phyloP scores from a whole-genome alignment of 1,284 basidiomycete species.

The Rhizoctonia solani region DNA sequence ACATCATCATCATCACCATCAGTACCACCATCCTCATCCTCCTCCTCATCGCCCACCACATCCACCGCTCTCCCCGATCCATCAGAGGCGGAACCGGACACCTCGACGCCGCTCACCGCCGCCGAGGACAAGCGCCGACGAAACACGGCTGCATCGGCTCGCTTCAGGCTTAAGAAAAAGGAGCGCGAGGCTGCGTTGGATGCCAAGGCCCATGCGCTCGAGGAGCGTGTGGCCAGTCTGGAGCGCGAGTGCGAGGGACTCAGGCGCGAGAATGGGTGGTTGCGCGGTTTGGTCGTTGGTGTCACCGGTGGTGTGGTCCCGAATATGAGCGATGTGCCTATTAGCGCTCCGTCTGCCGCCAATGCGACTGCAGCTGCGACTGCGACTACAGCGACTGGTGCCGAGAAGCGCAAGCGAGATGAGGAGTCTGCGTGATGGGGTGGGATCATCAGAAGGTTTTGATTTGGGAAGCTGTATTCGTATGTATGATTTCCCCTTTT shows the following conservation, averaged over 20 bases:
- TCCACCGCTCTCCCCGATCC: slow-evolving; percentile 28
- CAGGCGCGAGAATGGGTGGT: slow-evolving; percentile 91
- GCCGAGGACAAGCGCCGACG: slow-evolving; percentile 91
- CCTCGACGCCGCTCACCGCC: slow-evolving; percentile 45
- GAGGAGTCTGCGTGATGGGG: slow-evolving; percentile 10
- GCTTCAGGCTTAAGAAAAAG: slow-evolving; percentile 98
- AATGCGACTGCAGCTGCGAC: background rate
- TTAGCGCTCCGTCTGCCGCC: background rate
- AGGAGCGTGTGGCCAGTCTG: slow-evolving; percentile 77
- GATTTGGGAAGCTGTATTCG: slow-evolving; percentile 14
- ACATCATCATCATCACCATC: no score
- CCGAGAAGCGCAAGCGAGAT: slow-evolving; percentile 33
- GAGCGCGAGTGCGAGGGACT: slow-evolving; percentile 91
- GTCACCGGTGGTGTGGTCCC: slow-evolving; percentile 65
- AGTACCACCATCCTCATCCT: slow-evolving; percentile 41
- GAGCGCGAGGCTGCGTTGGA: slow-evolving; percentile 94
- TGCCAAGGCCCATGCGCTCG: slow-evolving; percentile 86
- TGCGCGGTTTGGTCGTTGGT: slow-evolving; percentile 90
- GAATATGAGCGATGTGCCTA: slow-evolving; percentile 22
- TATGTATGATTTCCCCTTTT: background rate
- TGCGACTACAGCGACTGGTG: background rate
- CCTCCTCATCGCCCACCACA: slow-evolving; percentile 43
- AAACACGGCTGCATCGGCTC: slow-evolving; percentile 96
- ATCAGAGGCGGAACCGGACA: slow-evolving; percentile 32
- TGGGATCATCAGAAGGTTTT: background rate